These are phyloP conservation scores for Solanum sejunctum DNA, from an alignment of 257 asterid species.

Conservation along the genomic window DNA sequence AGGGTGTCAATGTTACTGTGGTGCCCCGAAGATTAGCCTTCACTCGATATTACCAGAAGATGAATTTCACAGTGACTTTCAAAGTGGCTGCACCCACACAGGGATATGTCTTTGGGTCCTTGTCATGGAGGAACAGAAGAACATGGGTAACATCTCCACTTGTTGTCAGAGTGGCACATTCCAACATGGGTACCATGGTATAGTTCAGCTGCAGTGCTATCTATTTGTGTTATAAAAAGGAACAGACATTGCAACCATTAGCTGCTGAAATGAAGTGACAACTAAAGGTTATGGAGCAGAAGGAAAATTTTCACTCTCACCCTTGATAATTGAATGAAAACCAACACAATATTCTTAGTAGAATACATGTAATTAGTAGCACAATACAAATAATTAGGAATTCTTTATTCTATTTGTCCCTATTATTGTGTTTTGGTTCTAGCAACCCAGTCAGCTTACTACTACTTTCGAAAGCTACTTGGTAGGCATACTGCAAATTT, in stretches of 20 bases:
- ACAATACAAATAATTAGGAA: not conserved
- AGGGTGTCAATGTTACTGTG: conserved; percentile 55
- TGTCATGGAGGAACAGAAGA: conserved; percentile 65
- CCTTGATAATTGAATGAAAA: not conserved
- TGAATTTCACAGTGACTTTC: conserved; percentile 50
- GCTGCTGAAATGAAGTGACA: not conserved
- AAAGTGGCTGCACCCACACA: conserved; percentile 43
- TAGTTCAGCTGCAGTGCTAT: not conserved
- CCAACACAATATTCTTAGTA: not conserved
- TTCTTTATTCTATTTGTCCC: not conserved
- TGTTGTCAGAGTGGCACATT: conserved; percentile 36
- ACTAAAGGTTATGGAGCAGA: not conserved
- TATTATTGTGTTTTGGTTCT: not conserved
- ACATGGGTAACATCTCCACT: conserved; percentile 61
- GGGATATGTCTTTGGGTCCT: conserved; percentile 70
- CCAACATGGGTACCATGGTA: conserved; percentile 24
- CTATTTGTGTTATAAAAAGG: not conserved
- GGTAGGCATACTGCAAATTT: not conserved
- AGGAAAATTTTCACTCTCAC: not conserved
- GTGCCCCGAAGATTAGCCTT: conserved; percentile 51
- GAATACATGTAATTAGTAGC: not conserved
- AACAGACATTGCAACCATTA: not conserved
- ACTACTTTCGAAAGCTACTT: too few relatives aligned
- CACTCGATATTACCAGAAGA: conserved; percentile 43
- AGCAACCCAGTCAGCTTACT: not conserved